Conservation (phyloP, 805 yeast species). For the Vanderwaltozyma yarrowii region DNA sequence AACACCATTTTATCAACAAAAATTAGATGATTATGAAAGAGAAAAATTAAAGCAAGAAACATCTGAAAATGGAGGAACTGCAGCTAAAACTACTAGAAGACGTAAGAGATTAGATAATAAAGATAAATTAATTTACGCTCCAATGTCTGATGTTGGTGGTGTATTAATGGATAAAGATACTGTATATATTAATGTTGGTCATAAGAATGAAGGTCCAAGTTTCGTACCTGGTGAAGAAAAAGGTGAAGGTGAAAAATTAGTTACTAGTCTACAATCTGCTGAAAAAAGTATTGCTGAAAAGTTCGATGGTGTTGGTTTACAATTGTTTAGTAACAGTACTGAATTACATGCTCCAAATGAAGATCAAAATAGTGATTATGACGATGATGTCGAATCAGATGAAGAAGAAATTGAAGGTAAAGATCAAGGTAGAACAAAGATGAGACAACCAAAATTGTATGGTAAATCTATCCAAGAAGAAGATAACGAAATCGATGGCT, state of each 20-base stretch:
- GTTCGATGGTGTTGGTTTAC: constrained; percentile 58
- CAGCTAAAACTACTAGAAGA: constrained; percentile 60
- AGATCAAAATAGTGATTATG: constrained; percentile 30
- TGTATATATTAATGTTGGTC: constrained; percentile 66
- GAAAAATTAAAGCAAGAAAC: constrained; percentile 56
- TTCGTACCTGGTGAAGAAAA: constrained; percentile 56
- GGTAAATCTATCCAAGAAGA: constrained; percentile 41
- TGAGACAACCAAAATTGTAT: constrained; percentile 54
- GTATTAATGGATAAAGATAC: constrained; percentile 95
- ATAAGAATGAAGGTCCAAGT: constrained; percentile 24
- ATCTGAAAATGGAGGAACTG: constrained; percentile 36
- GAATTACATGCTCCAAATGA: constrained; percentile 38
- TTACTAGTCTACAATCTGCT: constrained; percentile 69
- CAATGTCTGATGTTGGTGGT: constrained; percentile 99
- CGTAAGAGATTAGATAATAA: constrained; percentile 89
- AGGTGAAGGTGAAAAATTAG: constrained; percentile 82
- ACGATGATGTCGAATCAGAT: constrained; percentile 29
- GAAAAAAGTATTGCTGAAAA: constrained; percentile 49
- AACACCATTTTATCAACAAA: constrained; percentile 86
- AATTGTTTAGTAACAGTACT: constrained; percentile 57
- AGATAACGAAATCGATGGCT: constrained; percentile 37
- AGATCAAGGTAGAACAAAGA: constrained; percentile 51
- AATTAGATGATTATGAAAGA: constrained; percentile 68
- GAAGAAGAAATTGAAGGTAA: constrained; percentile 20
- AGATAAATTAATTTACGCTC: constrained; percentile 91